Evolutionary conservation across 768 basidiomycete species (phyloP), one percentile per base, ranked within the genome.

Genomic region (Tulasnella sp.): DNA sequence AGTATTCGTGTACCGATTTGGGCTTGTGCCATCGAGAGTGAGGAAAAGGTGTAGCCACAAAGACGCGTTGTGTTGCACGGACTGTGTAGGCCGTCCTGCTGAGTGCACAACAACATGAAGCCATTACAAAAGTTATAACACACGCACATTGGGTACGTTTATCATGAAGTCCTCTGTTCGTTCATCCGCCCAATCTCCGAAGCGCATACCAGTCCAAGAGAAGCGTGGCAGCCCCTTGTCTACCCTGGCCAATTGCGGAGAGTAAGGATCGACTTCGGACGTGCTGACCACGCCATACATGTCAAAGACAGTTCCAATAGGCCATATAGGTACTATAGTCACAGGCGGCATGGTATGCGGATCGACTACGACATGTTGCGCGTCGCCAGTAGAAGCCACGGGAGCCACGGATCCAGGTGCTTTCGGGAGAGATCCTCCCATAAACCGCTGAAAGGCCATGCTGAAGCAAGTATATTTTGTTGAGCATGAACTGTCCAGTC

Each of bases 1-100:
- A 0, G 76, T 43, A 4, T 24, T 21, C 0, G 29, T 74, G 10
- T 75, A 71, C 8, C 85, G 86, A 64, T 91, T 75, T 0, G 84
- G 85, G 63, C 75, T 80, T 9, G 78, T 76, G 0, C 80, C 80
- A 45, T 85, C 76, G 62, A 78, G 82, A 0, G 81, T 76, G 7
- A 94, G 70, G 68, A 85, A 87, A 4, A 92, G 75, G 65, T 93
- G 87, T 15, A 85, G 85, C 85, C 86, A 94, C 49, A 92, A 70
- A 5, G 63, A 51, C 1, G 80, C 86, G 67, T 94, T 94, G 59
- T 75, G 75, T 66, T 86, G 76, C 10, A 92, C 91, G 50, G 74
- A 76, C 89, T 92, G 30, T 52, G 8, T 15, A 30, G 29, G n/a
- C 41, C 17, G 21, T 27, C 29, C 46, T 19, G n/a, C 8, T 7